Base-by-base conservation (phyloP, 1,284 basidiomycete species). In the Mycosarcoma maydis region DNA sequence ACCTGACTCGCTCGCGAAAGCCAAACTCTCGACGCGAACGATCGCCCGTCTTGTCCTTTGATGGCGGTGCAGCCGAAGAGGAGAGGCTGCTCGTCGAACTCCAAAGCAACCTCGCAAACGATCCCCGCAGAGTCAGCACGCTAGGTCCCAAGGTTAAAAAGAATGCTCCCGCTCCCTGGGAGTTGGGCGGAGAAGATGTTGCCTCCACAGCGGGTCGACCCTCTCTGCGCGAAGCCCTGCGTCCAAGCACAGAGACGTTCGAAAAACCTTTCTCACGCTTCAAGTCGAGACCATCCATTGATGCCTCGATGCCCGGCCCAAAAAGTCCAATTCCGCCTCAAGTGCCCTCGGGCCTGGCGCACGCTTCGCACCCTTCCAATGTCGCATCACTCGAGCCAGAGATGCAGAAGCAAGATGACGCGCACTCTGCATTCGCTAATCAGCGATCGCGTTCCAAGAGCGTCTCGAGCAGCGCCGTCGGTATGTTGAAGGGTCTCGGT, bases 141-240 rank as follows among this genome's bases (percentile, higher is more conserved):
- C 64, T 77, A 22, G 76, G 76, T 2, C 74, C 76, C 40, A 74
- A 58, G 45, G 54, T 77, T 33, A 77, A 77, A 61, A 76, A 74
- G 69, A 77, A 77, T 23, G 60, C 72, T 10, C 76, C 72, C 0
- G 76, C 76, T 6, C 76, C 76, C 4, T 77, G 76, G 76, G 76
- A 77, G 41, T 42, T 76, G 10, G 71, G 55, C 20, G 73, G 61
- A 16, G 65, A 72, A 8, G 73, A 70, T n/a, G 11, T 40, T n/a
- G 29, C 39, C 5, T 34, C 62, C 16, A 6, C 53, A 6, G 19
- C 48, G 2, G 52, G 57, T 1, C 56, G 68, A 29, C 43, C 68
- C 6, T 71, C 68, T 13, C 46, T 71, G 8, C 61, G 62, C 11
- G 68, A 71, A 0, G 30, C 40, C 9, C 39, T 71, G 37, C 54